phyloP scores from a whole-genome alignment of 345 rosid genomes.

The Salix suchowensis region DNA sequence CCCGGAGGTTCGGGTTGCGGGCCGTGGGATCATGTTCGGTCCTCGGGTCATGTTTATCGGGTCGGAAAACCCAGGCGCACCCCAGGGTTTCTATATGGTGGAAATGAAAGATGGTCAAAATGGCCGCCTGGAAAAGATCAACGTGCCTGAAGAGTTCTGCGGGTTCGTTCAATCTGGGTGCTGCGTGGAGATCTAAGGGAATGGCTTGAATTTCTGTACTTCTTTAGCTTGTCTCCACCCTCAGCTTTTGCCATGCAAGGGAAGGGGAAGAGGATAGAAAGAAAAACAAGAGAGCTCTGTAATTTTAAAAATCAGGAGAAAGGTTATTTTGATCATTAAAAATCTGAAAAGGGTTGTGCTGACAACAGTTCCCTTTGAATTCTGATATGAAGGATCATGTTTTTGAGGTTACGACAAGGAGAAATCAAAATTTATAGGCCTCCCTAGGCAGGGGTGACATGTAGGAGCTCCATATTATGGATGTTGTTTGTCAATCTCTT shows the following conservation, averaged over 20 bases:
- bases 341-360: too few relatives aligned
- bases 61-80: slow-evolving; percentile 47
- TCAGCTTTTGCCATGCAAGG: too few relatives aligned
- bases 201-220: not conserved
- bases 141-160: slow-evolving; percentile 37
- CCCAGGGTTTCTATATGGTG: slow-evolving; percentile 36
- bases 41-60: slow-evolving; percentile 38
- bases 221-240: too few relatives aligned
- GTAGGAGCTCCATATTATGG: too few relatives aligned
- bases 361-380: too few relatives aligned
- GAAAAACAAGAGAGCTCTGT: too few relatives aligned
- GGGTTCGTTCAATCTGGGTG: slow-evolving; percentile 65
- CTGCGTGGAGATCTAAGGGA: slow-evolving; percentile 41
- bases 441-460: too few relatives aligned
- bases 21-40: slow-evolving; percentile 34
- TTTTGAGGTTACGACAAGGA: not conserved
- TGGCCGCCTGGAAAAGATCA: slow-evolving; percentile 34
- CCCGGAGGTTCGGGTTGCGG: slow-evolving; percentile 27
- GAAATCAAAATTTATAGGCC: too few relatives aligned
- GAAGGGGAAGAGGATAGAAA: too few relatives aligned
- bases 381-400: not conserved
- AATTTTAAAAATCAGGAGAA: too few relatives aligned
- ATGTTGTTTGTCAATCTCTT: too few relatives aligned
- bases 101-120: slow-evolving; percentile 20
- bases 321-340: too few relatives aligned